Evolutionary conservation across 2,329 filamentous ascomycete species (phyloP).

Genomic region (Colletotrichum filicis): DNA sequence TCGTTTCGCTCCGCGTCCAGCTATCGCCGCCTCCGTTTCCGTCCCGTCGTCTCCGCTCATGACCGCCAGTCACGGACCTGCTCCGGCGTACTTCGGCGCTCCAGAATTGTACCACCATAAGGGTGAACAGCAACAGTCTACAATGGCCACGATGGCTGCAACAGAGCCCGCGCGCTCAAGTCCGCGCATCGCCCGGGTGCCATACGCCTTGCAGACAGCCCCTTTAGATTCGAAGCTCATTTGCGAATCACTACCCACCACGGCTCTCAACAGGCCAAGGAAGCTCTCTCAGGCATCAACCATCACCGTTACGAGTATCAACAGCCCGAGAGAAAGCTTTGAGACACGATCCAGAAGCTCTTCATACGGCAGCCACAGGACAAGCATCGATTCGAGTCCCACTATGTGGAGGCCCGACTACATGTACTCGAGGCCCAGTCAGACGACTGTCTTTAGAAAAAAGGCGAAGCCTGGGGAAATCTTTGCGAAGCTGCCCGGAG

Average conservation of each 20-base stretch:
- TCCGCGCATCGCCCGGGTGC: constrained; percentile 12
- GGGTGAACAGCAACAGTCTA: constrained; percentile 27
- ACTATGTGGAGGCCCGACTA: constrained; percentile 40
- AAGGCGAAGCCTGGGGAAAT: constrained; percentile 59
- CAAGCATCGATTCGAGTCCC: constrained; percentile 53
- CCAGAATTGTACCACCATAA: constrained; percentile 31
- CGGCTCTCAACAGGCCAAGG: constrained; percentile 48
- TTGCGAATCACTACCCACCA: constrained; percentile 35
- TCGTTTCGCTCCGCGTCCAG: constrained; percentile 21
- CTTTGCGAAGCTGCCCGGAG: constrained; percentile 66
- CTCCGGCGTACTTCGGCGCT: constrained; percentile 35
- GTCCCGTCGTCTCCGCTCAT: constrained; percentile 16
- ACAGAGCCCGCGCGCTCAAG: constrained; percentile 3
- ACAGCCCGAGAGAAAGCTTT: constrained; percentile 44
- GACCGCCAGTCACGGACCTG: constrained; percentile 29
- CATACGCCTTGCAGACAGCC: constrained; percentile 41
- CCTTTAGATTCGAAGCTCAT: constrained; percentile 36
- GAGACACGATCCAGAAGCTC: constrained; percentile 41
- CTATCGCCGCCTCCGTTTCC: constrained; percentile 10
- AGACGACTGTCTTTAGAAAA: constrained; percentile 38
- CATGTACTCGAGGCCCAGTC: constrained; percentile 38
- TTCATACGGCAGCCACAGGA: constrained; percentile 49
- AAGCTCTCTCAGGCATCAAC: constrained; percentile 46
- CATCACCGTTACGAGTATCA: constrained; percentile 39
- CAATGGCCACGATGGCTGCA: constrained; percentile 2